Base-by-base conservation (phyloP, 1,284 basidiomycete species). In the Erythrobasidium hasegawianum region DNA sequence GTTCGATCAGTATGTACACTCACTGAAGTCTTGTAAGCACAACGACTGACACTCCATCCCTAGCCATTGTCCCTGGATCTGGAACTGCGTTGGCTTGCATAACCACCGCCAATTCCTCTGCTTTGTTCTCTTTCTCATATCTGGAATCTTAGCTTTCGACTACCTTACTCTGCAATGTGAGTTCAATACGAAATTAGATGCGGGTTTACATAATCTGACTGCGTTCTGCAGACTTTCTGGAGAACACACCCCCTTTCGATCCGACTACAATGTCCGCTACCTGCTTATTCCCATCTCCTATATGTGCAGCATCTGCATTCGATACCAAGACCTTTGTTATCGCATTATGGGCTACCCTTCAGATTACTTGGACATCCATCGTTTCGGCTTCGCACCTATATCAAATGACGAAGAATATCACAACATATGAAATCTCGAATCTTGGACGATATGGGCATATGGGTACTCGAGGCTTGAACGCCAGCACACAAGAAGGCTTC, bases 41-140 rank as follows among this genome's bases (percentile, higher is more conserved):
- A n/a, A n/a, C n/a, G n/a, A n/a, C n/a, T n/a, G n/a, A n/a, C n/a
- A n/a, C n/a, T n/a, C n/a, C n/a, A n/a, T n/a, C n/a, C n/a, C n/a
- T n/a, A 64, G 60, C 33, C 67, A 64, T 38, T 68, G 60, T 74
- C 96, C 96, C 8, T 99, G 95, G 95, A 87, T 97, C 16, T 96
- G 92, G 89, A 97, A 97, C 78, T 97, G 95, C 90, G 90, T 98
- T 62, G 96, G 96, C n/a, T 83, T 85, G 57, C 87, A 89, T 71
- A 98, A 98, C 75, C 95, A 98, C 74, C 87, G 94, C 13, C 89
- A 95, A 75, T 98, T 99, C 79, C 80, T 97, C 33, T 76, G 93
- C 9, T 97, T 98, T 74, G 87, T 99, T 27, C 79, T 83, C 0
- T 86, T 87, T 1, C 85, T 98, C n/a, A 89, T 97, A 38, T 72